A percentile compares a stretch with the other conserved stretches of the same genome.
Evolutionary conservation across 169 alveolate genomes (phyloP).

Genomic region (Plasmodium ovale): DNA sequence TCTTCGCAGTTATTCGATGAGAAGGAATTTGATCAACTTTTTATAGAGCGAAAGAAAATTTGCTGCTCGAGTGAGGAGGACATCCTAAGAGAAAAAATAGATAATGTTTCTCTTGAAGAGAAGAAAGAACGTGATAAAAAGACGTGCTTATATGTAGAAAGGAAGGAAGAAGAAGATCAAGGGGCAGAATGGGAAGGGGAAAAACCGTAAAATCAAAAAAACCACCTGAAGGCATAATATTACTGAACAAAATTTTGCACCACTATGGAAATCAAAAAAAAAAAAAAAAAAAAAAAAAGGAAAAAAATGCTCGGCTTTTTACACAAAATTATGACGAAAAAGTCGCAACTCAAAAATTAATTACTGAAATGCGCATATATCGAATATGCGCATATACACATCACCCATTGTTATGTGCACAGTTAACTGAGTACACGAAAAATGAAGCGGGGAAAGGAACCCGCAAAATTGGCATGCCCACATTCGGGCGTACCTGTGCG

Average conservation of each 20-base stretch:
- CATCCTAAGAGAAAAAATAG: not conserved
- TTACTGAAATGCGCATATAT: no score
- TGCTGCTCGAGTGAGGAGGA: conserved; percentile 10
- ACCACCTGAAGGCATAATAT: no score
- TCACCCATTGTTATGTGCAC: no score
- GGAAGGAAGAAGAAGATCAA: conserved; percentile 24
- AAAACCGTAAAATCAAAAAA: no score
- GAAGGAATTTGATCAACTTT: conserved; percentile 28
- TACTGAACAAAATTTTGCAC: no score
- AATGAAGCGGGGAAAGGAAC: no score
- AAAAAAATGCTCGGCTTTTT: not conserved
- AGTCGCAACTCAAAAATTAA: no score
- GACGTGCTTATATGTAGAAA: conserved; percentile 55
- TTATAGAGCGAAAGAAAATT: conserved; percentile 10
- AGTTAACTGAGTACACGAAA: no score
- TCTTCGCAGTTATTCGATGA: conserved; percentile 61
- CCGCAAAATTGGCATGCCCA: no score
- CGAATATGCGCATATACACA: no score
- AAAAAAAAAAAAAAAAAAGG: not conserved
- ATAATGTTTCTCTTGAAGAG: conserved; percentile 1
- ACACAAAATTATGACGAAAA: not conserved
- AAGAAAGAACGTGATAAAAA: conserved; percentile 33
- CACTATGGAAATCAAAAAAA: not conserved
- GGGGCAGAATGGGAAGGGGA: not conserved
- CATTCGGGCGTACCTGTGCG: no score